These are phyloP conservation scores for Sideroxylon spinosum DNA, from an alignment of 179 eudicot species.

Conservation along the genomic window DNA sequence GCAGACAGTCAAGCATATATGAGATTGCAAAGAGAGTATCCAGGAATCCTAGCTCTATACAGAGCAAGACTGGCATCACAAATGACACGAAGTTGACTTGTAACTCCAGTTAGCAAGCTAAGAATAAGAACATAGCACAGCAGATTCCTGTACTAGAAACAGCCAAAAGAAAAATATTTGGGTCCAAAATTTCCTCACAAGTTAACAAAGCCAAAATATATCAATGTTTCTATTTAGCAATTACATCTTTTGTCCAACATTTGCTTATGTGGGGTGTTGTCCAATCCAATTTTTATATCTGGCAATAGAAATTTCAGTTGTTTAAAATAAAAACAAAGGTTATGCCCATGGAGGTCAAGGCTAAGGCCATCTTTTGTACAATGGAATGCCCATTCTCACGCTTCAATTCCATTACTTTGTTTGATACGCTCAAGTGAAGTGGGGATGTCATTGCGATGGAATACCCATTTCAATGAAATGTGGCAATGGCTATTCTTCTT, in stretches of 20 bases:
- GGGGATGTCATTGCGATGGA: too few species aligned
- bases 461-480: too few species aligned
- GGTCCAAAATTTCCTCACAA: background rate
- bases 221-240: background rate
- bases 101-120: background rate
- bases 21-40: background rate
- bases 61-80: background rate
- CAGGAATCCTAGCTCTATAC: background rate
- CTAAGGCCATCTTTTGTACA: background rate
- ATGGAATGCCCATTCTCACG: background rate
- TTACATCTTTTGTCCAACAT: background rate
- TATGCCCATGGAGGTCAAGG: too few species aligned
- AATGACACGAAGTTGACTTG: background rate
- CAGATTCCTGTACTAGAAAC: background rate
- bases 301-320: background rate
- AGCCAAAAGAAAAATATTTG: background rate
- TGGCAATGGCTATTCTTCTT: too few species aligned
- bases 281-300: background rate
- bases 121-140: background rate
- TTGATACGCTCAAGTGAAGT: too few species aligned
- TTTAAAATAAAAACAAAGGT: background rate
- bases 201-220: background rate
- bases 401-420: too few species aligned
- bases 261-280: background rate
- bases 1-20: background rate